Evolutionary conservation across 805 yeast genomes (phyloP).

Genomic region (Ogataea sp.): DNA sequence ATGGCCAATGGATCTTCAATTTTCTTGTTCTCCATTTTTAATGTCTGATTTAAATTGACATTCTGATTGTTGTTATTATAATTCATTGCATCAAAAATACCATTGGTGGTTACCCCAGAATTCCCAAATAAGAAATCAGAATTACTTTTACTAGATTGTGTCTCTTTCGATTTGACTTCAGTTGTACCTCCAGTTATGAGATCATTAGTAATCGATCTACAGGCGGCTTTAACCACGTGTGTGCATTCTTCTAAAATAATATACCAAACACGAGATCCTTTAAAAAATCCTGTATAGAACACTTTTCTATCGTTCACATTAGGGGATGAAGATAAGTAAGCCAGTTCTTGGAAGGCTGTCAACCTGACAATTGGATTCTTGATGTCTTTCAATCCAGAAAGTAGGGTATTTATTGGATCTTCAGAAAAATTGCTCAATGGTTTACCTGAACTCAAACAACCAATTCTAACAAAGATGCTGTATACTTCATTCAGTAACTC

Average conservation of each 20-base stretch:
- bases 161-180: no score
- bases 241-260: constrained; percentile 54
- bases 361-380: constrained; percentile 39
- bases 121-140: constrained; percentile 15
- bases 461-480: constrained; percentile 60
- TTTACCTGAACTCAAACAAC: constrained; percentile 61
- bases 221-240: constrained; percentile 36
- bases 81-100: neutral
- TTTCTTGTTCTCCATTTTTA: neutral
- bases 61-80: neutral
- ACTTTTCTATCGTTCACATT: constrained; percentile 40
- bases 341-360: constrained; percentile 72
- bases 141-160: constrained; percentile 8
- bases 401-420: constrained; percentile 54
- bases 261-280: constrained; percentile 45
- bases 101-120: neutral
- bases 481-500: constrained; percentile 51
- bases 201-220: constrained; percentile 16
- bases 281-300: constrained; percentile 43
- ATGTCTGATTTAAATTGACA: neutral
- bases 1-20: constrained; percentile 4
- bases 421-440: constrained; percentile 52
- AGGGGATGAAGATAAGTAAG: constrained; percentile 48
- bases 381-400: constrained; percentile 52
- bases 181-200: no score